Percentiles rank a stretch among this genome's conserved stretches.
Evolutionary conservation across 2,329 filamentous ascomycete species (phyloP).

Genomic region (Fusarium musae): DNA sequence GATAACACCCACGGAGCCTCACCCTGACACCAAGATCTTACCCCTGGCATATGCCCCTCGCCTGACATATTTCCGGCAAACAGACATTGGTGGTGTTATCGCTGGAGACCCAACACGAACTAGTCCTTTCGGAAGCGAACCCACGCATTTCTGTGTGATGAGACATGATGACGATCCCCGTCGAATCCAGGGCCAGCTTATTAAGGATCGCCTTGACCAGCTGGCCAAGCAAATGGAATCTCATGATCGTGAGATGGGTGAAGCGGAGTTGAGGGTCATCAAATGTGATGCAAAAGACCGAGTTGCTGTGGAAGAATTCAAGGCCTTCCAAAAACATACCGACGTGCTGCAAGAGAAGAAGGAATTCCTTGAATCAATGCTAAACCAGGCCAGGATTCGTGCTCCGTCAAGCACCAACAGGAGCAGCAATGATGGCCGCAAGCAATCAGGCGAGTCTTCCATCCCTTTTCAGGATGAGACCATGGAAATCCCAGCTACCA

Average conservation of each 20-base stretch:
- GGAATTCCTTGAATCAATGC: slow-evolving; percentile 68
- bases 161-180: slow-evolving; percentile 89
- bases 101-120: slow-evolving; percentile 83
- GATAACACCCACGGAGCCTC: slow-evolving; percentile 89
- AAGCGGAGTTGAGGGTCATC: slow-evolving; percentile 76
- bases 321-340: slow-evolving; percentile 67
- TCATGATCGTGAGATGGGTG: slow-evolving; percentile 77
- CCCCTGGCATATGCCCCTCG: slow-evolving; percentile 93
- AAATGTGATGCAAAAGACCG: slow-evolving; percentile 61
- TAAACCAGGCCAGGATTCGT: slow-evolving; percentile 59
- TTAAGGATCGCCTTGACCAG: slow-evolving; percentile 81
- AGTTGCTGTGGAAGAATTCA: slow-evolving; percentile 67
- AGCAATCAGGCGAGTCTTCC: slow-evolving; percentile 55
- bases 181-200: slow-evolving; percentile 85
- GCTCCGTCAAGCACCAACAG: slow-evolving; percentile 46
- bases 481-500: slow-evolving; percentile 74
- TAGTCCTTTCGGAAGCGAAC: slow-evolving; percentile 92
- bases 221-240: slow-evolving; percentile 81
- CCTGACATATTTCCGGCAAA: slow-evolving; percentile 97
- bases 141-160: slow-evolving; percentile 96
- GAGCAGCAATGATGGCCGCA: slow-evolving; percentile 41
- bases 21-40: slow-evolving; percentile 93
- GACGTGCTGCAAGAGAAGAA: slow-evolving; percentile 67
- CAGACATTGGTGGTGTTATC: slow-evolving; percentile 85
- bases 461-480: slow-evolving; percentile 66